phyloP scores from a whole-genome alignment of 257 asterid genomes.

The Verbascum thapsus region DNA sequence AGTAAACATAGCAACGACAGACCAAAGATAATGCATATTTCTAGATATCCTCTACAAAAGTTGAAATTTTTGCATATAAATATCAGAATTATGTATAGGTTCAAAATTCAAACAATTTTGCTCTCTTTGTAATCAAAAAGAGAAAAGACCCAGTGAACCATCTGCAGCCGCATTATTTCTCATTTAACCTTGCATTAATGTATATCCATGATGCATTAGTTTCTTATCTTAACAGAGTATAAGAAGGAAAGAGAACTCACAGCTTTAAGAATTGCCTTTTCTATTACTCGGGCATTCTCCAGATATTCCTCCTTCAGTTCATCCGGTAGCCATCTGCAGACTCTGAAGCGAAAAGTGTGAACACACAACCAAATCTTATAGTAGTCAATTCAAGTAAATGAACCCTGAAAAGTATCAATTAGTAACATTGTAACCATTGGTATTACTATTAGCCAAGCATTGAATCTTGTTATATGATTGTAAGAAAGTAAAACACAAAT shows the following conservation, averaged over 20 bases:
- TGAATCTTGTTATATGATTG: constrained; percentile 4
- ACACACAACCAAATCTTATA: constrained; percentile 15
- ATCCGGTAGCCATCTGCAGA: constrained; percentile 67
- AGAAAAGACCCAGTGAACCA: too few relatives aligned
- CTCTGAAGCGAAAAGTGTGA: constrained; percentile 51
- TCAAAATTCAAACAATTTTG: not conserved
- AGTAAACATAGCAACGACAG: not conserved
- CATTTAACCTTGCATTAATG: not conserved
- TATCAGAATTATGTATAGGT: constrained; percentile 5
- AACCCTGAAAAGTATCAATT: constrained; percentile 22
- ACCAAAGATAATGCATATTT: not conserved
- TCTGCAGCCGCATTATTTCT: constrained; percentile 3
- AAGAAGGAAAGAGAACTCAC: constrained; percentile 48
- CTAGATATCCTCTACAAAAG: not conserved
- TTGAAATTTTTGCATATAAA: constrained; percentile 10
- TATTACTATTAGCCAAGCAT: not conserved
- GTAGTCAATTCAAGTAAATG: constrained; percentile 11
- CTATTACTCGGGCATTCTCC: constrained; percentile 56
- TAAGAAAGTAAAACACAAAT: constrained; percentile 11
- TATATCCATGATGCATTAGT: constrained; percentile 10
- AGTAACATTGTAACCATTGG: not conserved
- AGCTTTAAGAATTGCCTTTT: constrained; percentile 73
- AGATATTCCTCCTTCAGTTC: constrained; percentile 64
- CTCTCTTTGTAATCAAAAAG: too few relatives aligned
- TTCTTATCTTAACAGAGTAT: constrained; percentile 17